A percentile compares a stretch with the other conserved stretches of the same genome.
Conservation (phyloP, 163 green algal genomes). For the Trebouxia gelatinosa region DNA sequence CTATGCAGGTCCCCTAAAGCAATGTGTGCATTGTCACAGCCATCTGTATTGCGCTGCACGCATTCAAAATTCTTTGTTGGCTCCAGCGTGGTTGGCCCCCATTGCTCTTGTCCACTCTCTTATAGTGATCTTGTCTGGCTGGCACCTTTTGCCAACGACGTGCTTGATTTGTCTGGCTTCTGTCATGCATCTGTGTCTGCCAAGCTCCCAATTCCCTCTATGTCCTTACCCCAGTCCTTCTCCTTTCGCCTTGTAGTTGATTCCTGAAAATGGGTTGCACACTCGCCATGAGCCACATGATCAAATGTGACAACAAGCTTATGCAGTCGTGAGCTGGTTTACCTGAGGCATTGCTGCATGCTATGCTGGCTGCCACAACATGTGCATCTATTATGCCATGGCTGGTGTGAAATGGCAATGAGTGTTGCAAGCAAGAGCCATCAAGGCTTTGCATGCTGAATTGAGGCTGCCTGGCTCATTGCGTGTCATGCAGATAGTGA, state of each 20-base stretch:
- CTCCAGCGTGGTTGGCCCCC: too few relatives aligned
- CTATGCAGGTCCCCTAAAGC: slow-evolving; percentile 43
- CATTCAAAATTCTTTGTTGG: too few relatives aligned
- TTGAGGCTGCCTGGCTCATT: background rate
- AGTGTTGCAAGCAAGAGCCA: too few relatives aligned
- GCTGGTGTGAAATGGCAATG: background rate
- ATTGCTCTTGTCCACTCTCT: background rate
- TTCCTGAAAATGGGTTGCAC: too few relatives aligned
- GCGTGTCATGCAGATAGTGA: slow-evolving; percentile 30
- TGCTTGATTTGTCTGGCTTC: background rate
- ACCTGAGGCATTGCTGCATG: background rate
- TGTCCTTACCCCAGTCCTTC: too few relatives aligned
- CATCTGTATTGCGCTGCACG: too few relatives aligned
- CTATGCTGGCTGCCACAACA: background rate
- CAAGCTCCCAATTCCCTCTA: too few relatives aligned
- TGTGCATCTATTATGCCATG: background rate
- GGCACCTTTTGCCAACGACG: background rate
- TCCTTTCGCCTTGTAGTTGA: too few relatives aligned
- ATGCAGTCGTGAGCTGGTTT: background rate
- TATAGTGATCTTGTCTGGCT: background rate
- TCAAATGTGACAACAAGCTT: too few relatives aligned
- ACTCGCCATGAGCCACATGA: too few relatives aligned
- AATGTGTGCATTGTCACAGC: too few relatives aligned
- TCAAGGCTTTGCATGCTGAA: too few relatives aligned
- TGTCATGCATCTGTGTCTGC: background rate